Base-by-base conservation (phyloP, 306 rosid genomes). In the Trifolium repens region DNA sequence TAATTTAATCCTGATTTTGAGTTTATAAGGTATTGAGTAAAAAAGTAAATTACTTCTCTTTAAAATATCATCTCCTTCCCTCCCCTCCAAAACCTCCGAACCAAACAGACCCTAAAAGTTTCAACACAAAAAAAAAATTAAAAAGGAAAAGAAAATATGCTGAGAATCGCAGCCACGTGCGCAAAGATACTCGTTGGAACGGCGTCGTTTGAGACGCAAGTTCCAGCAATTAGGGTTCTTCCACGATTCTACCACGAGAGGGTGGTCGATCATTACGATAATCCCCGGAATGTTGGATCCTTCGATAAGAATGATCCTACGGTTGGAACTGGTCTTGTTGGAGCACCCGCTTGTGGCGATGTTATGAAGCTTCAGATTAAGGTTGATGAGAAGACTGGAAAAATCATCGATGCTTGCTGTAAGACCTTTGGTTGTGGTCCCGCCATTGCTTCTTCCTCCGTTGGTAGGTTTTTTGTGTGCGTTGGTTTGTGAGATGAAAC, bases 371-470 rank as follows among this genome's bases (percentile, higher is more conserved):
- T 94, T 4, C 99, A 94, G 82, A 90, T 94, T 49, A 94, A 85
- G 96, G 91, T 94, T 19, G 99, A 92, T 32, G 96, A 91, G 16
- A 27, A 80, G 19, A 17, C 19, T 13, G 99, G 97, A 3, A 90
- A 94, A 86, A 90, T 94, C 53, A 85, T 87, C 3, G 98, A 94
- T 52, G 97, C 98, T 73, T 79, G 96, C 76, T 91, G 91, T 88
- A 94, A 94, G 88, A 94, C 98, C 69, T 91, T 92, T 54, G 99
- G 99, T 0, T 94, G 99, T 77, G 99, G 99, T 2, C 92, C 99
- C 26, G 97, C 99, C 35, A 94, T 94, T 71, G 98, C 99, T 35
- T 94, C 99, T 52, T 94, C 97, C 4, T 94, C 99, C 0, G 89
- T 94, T 16, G 98, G 98, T 94, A 67, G 10, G 86, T 59, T 46